phyloP scores from a whole-genome alignment of 345 rosid species.

The Iberis pinnata region DNA sequence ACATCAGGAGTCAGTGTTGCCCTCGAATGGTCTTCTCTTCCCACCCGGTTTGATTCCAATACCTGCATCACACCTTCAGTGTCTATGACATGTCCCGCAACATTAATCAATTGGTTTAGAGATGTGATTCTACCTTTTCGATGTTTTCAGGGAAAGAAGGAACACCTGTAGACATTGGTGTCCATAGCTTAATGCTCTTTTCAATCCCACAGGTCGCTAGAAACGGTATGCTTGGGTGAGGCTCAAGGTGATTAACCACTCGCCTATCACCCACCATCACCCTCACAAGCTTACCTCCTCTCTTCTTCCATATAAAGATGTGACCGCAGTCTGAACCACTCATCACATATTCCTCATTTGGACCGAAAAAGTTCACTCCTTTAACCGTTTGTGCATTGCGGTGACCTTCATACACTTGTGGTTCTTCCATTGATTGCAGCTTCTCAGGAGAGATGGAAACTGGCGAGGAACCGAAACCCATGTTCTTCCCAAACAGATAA shows the following conservation, averaged over 20 bases:
- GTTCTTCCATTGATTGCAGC: conserved; percentile 34
- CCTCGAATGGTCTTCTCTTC: conserved; percentile 46
- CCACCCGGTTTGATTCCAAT: conserved; percentile 49
- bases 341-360: conserved; percentile 50
- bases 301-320: conserved; percentile 59
- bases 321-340: conserved; percentile 68
- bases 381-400: conserved; percentile 52
- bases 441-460: conserved; percentile 29
- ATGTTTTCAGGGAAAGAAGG: conserved; percentile 37
- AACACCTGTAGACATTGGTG: conserved; percentile 34
- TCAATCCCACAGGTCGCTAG: conserved; percentile 57
- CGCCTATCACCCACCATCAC: conserved; percentile 47
- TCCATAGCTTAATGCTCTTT: conserved; percentile 50
- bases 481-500: conserved; percentile 42
- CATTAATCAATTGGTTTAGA: conserved; percentile 1
- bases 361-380: conserved; percentile 59
- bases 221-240: conserved; percentile 44
- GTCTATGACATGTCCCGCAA: background rate
- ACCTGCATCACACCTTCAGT: too few relatives aligned
- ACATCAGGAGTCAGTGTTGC: conserved; percentile 51
- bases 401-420: conserved; percentile 46
- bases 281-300: conserved; percentile 45
- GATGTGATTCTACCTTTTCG: conserved; percentile 35
- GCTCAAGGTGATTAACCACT: conserved; percentile 52
- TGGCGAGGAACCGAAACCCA: conserved; percentile 46